Evolutionary conservation across 495 filamentous ascomycete species (phyloP), one percentile per base, ranked within the genome.

Genomic region (Penicillium bialowiezense): DNA sequence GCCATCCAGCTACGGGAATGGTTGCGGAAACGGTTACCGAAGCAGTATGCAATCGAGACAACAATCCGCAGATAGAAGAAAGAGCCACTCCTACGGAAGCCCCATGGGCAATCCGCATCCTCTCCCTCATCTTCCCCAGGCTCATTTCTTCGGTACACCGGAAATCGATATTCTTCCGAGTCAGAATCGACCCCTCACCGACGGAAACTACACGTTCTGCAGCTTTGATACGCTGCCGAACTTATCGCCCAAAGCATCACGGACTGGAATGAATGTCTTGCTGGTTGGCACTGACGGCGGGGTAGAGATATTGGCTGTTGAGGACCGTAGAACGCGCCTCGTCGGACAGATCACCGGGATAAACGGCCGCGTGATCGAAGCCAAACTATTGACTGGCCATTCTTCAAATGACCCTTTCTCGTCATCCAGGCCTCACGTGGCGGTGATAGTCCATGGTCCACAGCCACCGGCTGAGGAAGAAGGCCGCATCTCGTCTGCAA

Each of bases 61-160:
- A 41, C 69, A 62, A 43, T 74, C 71, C 10, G 49, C 59, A 9
- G 73, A 73, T 44, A 55, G 69, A 36, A 59, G 67, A 0, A 74
- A 76, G 46, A 73, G 72, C 33, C 62, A 70, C 32, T 78, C 74
- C n/a, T 64, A 73, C 50, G 62, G 67, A 17, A 71, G 66, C 38
- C 69, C 71, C 2, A 64, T 69, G 50, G 56, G 63, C 43, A 68
- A 67, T 24, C 56, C 84, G 44, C 83, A 83, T n/a, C 88, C 89
- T 26, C 80, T 85, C 15, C 90, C 90, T 6, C 90, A 95, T 68
- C 79, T 89, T 43, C 83, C 86, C 0, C 91, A 95, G 66, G 72
- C 89, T 7, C 86, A 91, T 64, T 86, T 79, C 64, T 84, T 82
- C 57, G 72, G 74, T 13, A 68, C 77, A 2, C 83, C 81, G 1